Evolutionary conservation across 768 basidiomycete species (phyloP).

Genomic region (Phlegmacium glaucopus): DNA sequence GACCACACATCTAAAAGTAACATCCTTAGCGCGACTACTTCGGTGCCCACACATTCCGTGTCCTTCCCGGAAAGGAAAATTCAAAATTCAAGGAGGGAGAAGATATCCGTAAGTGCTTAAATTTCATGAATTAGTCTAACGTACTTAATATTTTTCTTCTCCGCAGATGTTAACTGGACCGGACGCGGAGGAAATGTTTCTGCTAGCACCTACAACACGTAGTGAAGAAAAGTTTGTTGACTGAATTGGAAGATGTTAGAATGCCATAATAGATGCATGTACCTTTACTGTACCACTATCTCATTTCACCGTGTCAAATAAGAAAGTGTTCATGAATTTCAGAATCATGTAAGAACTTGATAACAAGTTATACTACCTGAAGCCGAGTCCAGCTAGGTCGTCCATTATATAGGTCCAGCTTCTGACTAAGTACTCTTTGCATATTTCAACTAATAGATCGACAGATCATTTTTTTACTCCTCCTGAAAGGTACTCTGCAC

Average conservation of each 20-base stretch:
- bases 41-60: conserved; percentile 97
- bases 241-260: not conserved
- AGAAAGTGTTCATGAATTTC: no score
- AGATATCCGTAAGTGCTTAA: conserved; percentile 75
- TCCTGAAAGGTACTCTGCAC: not conserved
- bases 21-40: conserved; percentile 87
- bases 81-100: conserved; percentile 70
- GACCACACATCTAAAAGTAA: not conserved
- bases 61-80: conserved; percentile 90
- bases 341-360: no score
- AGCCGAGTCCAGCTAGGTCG: no score
- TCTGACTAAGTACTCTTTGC: no score
- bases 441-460: no score
- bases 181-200: conserved; percentile 96
- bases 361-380: no score
- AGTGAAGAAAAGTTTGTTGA: conserved; percentile 7
- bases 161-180: conserved; percentile 94
- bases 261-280: conserved; percentile 12
- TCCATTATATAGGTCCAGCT: no score
- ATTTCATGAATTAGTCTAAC: not conserved
- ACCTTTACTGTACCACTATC: no score
- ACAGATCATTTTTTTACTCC: no score
- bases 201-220: conserved; percentile 76
- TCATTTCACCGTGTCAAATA: no score
- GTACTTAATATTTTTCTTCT: not conserved